A percentile compares a stretch with the other conserved stretches of the same genome.
Evolutionary conservation across 2,329 filamentous ascomycete genomes (phyloP).

Genomic region (Verticillium nubilum): DNA sequence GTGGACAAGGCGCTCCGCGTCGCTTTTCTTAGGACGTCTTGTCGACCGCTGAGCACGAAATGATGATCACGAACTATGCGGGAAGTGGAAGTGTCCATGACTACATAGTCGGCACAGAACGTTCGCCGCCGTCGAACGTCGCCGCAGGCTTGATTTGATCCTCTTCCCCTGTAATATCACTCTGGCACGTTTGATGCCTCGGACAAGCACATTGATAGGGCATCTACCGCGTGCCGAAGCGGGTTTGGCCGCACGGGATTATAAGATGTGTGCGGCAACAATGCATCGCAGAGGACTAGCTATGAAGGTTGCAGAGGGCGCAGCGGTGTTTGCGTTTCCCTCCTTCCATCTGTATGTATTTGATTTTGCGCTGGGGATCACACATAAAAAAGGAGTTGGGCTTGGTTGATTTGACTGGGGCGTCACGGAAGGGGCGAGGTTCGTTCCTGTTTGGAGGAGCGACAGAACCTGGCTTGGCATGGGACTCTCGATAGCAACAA

Average conservation of each 20-base stretch:
- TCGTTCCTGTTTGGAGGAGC: neutral
- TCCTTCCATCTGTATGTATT: neutral
- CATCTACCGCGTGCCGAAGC: neutral
- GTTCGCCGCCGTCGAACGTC: neutral
- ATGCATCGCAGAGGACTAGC: neutral
- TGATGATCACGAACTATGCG: neutral
- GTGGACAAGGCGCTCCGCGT: slow-evolving; percentile 47
- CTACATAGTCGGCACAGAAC: neutral
- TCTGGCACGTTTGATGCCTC: neutral
- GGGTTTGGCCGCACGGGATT: neutral
- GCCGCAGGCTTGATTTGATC: neutral
- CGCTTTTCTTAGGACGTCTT: slow-evolving; percentile 46
- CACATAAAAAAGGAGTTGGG: slow-evolving; percentile 34
- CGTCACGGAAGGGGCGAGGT: neutral
- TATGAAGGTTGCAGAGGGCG: neutral
- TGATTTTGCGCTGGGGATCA: slow-evolving; percentile 13
- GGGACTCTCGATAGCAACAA: slow-evolving; percentile 12
- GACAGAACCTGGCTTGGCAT: neutral
- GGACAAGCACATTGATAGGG: neutral
- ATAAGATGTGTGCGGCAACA: slow-evolving; percentile 7
- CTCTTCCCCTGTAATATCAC: neutral
- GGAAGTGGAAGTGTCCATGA: neutral
- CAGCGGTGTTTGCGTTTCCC: neutral
- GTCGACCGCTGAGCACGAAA: neutral
- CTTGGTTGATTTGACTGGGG: slow-evolving; percentile 13